Base-by-base conservation (phyloP, 192 early-diverging fungal species). In the Coemansia sp. region DNA sequence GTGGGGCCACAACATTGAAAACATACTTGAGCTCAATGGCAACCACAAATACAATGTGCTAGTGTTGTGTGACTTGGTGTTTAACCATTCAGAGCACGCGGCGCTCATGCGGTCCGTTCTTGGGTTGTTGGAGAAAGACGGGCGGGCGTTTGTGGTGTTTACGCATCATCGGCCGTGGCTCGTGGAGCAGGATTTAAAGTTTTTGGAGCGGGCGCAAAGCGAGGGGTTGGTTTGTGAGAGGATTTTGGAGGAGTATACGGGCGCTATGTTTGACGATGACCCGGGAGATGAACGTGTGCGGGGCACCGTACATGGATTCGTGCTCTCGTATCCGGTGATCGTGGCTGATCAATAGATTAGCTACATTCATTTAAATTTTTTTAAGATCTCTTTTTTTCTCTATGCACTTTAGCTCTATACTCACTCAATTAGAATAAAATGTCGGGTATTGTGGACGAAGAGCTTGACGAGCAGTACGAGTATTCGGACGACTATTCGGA, bases 401-500 rank as follows among this genome's bases (percentile, higher is more conserved):
- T 49, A 49, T 16, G 14, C 11, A 19, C 20, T 49, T 49, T 49
- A 1, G 26, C 20, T 18, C 48, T 49, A 22, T 22, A 22, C 22
- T 1, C 1, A 11, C 5, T 20, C 16, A 49, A 53, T 24, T 26
- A 14, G 24, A 26, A 53, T 14, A 53, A 23, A 53, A 52, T 20
- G 19, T 38, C 57, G 23, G 22, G 49, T 66, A 1, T 52, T 26
- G 11, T 35, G 32, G 32, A 35, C 5, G 48, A 26, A 32, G 32
- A 38, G 18, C 10, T 35, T 24, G 18, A 48, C 14, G 59, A 61
- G 35, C 54, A 61, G 23, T 48, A 60, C 32, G 45, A 35, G n/a
- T 47, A 64, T 26, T 69, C 58, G 14, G 64, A 61, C 45, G 45
- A 35, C 18, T 47, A 64, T 26, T 69, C 58, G 14, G 64, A 61